phyloP scores from a whole-genome alignment of 352 stramenopile species.

The Thalassiosira hispida region DNA sequence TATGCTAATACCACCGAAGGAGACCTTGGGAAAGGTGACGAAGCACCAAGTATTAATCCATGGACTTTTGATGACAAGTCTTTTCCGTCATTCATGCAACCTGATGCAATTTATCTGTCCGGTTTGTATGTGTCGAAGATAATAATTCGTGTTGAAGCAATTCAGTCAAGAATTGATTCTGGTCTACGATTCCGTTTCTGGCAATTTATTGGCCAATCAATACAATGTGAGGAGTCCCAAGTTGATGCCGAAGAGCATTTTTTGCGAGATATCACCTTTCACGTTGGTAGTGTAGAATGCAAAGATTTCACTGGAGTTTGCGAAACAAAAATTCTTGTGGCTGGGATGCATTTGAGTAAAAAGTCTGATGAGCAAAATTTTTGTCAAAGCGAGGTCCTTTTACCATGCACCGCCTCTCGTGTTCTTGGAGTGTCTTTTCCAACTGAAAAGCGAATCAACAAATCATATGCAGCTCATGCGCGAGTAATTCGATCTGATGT shows the following conservation, averaged over 20 bases:
- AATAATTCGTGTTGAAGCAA: constrained; percentile 66
- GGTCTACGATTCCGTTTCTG: constrained; percentile 74
- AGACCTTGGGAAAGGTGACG: constrained; percentile 6
- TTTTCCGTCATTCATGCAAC: constrained; percentile 76
- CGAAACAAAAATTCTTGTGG: constrained; percentile 29
- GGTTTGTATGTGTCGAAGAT: constrained; percentile 65
- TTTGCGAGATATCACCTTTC: constrained; percentile 66
- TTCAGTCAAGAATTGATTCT: constrained; percentile 42
- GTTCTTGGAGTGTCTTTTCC: constrained; percentile 39
- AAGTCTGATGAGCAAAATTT: background rate
- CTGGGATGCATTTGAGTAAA: background rate
- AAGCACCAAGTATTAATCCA: constrained; percentile 10
- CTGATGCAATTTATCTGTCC: constrained; percentile 72
- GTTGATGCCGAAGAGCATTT: constrained; percentile 49
- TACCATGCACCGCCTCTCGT: constrained; percentile 44
- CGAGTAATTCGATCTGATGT: constrained; percentile 27
- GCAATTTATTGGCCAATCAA: constrained; percentile 53
- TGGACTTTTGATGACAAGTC: constrained; percentile 31
- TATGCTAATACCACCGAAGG: background rate
- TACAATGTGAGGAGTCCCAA: constrained; percentile 63
- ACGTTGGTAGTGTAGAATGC: constrained; percentile 55
- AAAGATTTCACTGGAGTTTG: constrained; percentile 63
- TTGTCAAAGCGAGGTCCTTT: constrained; percentile 5
- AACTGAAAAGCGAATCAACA: background rate
- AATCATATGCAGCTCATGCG: constrained; percentile 26